Percentiles rank a stretch among this genome's conserved stretches.
These are phyloP conservation scores for Bothia castanella DNA, from an alignment of 1,284 basidiomycete genomes.

Conservation along the genomic window DNA sequence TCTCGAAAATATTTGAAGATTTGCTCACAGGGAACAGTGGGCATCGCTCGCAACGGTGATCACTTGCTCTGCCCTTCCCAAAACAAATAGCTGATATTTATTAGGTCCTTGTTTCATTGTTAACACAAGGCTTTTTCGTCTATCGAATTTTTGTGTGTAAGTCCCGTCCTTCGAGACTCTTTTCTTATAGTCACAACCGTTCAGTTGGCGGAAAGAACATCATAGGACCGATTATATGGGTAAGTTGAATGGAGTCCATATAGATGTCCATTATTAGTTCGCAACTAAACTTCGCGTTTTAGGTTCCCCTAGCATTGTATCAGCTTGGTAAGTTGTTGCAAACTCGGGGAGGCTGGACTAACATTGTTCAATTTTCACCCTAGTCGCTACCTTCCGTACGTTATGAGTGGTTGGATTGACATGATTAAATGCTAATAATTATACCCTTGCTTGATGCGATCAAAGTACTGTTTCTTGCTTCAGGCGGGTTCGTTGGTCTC, in stretches of 20 bases:
- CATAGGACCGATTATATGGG: conserved; percentile 4
- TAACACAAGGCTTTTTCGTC: conserved; percentile 17
- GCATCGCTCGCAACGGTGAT: not conserved
- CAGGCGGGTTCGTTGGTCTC: not conserved
- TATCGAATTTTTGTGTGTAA: conserved; percentile 15
- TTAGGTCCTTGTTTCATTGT: conserved; percentile 7
- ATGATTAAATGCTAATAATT: not conserved
- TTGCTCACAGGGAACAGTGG: conserved; percentile 2
- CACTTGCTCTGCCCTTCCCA: accelerated
- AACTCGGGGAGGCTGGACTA: not conserved
- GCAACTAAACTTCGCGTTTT: not conserved
- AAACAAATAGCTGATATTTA: not conserved
- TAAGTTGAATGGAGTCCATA: not conserved
- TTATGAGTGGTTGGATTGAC: not conserved
- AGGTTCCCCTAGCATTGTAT: conserved; percentile 5
- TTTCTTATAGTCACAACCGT: not conserved
- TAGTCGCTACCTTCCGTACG: not conserved
- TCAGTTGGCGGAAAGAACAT: conserved; percentile 15
- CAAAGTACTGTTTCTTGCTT: no score
- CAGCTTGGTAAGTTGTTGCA: conserved; percentile 13
- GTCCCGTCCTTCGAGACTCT: not conserved
- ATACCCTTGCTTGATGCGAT: no score
- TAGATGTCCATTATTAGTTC: no score
- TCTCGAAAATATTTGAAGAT: no score
- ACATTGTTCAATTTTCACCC: no score